Evolutionary conservation across 2,329 filamentous ascomycete species (phyloP).

Genomic region (Xylariaceae sp.): DNA sequence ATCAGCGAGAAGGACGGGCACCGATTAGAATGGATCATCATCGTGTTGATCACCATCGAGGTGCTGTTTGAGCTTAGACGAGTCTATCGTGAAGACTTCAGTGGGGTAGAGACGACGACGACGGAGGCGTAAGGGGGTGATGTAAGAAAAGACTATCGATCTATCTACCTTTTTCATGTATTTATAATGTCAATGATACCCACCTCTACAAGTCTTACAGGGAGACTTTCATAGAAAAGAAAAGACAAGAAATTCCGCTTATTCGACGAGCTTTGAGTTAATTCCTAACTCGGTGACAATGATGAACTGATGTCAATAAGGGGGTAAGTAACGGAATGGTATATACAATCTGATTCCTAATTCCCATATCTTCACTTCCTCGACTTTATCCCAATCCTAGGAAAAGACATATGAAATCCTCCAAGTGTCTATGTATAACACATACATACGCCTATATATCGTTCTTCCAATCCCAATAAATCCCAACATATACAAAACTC

Average conservation of each 20-base stretch:
- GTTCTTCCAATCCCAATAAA: not conserved
- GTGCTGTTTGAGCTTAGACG: constrained; percentile 72
- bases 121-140: not conserved
- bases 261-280: too few species aligned
- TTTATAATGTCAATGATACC: constrained; percentile 16
- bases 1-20: constrained; percentile 86
- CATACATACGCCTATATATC: not conserved
- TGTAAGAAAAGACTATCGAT: not conserved
- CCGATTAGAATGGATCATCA: constrained; percentile 91
- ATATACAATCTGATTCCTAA: not conserved
- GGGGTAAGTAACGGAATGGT: not conserved
- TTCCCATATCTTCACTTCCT: too few species aligned
- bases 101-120: constrained; percentile 12
- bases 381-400: not conserved
- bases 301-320: not conserved
- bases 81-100: constrained; percentile 28
- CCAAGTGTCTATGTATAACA: too few species aligned
- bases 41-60: constrained; percentile 86
- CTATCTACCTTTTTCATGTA: not conserved
- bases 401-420: not conserved
- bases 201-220: constrained; percentile 7
- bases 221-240: not conserved
- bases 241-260: too few species aligned
- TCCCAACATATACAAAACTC: not conserved
- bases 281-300: too few species aligned